Evolutionary conservation across 78 protist species (phyloP).

Genomic region (Dictyostelium intermedium): DNA sequence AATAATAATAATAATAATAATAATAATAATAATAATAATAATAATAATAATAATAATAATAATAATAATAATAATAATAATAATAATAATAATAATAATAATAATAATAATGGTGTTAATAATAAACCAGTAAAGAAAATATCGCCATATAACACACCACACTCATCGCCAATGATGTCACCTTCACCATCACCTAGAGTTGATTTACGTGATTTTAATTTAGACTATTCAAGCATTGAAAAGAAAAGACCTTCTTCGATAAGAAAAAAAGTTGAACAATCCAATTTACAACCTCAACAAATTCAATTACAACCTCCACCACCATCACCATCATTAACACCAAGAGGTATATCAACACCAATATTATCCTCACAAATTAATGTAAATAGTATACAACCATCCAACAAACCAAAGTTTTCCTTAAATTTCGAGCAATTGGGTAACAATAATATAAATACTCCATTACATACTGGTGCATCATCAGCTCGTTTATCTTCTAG

Average conservation of each 20-base stretch:
- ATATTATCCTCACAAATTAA: background rate
- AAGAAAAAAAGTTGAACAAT: constrained; percentile 25
- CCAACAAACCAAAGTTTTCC: constrained; percentile 9
- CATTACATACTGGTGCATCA: background rate
- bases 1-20: too few species aligned
- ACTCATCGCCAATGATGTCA: background rate
- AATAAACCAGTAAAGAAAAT: background rate
- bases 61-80: background rate
- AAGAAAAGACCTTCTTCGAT: constrained; percentile 53
- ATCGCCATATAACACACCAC: background rate
- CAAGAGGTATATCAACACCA: background rate
- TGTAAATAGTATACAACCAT: background rate
- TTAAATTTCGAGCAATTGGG: constrained; percentile 16
- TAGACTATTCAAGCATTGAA: background rate
- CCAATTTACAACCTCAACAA: background rate
- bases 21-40: too few species aligned
- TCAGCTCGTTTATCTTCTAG: background rate
- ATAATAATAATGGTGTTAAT: background rate
- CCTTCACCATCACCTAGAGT: constrained; percentile 52
- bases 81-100: background rate
- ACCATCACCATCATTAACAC: background rate
- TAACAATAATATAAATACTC: background rate
- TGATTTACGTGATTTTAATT: background rate
- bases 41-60: background rate
- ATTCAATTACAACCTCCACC: background rate